Base-by-base conservation (phyloP, 495 filamentous ascomycete species). In the Penicillium nucicola region DNA sequence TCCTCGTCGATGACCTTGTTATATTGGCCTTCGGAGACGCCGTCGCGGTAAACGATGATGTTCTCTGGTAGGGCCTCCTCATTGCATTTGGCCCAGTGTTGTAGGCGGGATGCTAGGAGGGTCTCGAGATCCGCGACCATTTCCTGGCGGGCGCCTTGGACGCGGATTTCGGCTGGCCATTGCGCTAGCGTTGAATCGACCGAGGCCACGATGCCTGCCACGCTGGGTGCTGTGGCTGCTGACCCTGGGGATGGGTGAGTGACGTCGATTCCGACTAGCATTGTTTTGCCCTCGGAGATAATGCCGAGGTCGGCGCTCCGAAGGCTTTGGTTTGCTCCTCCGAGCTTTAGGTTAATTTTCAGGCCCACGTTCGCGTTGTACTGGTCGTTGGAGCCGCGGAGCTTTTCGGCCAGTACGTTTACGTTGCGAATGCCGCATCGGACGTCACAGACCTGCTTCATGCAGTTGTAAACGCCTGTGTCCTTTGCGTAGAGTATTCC, bases 1-100 rank as follows among this genome's bases (percentile, higher is more conserved):
- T 88, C 84, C 19, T 71, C 48, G 0, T 68, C 50, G 15, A 85
- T 57, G 2, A 95, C 83, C 7, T 58, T 66, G 5, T 72, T 53
- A 63, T 90, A 95, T 58, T 95, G 88, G 6, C 89, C 84, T 59
- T 97, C 92, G 0, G 87, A 90, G 3, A 97, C 89, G 28, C 92
- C 92, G 65, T 97, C 92, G 31, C 92, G 86, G 71, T 91, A 97
- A 28, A 96, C 79, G 49, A 97, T 64, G 47, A 97, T 87, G 48
- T 87, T 87, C 28, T 82, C 71, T 0, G 92, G 92, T 1, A 61
- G 57, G 13, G 46, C 47, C 10, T 65, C 60, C 38, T 80, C 79
- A 54, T 86, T 76, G 9, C 50, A 37, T 0, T 60, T 55, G 11
- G 72, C 66, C 84, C 84, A 96, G 2, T 83, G 59, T 0, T 60